Base-by-base conservation (phyloP, 495 filamentous ascomycete species). In the Antarctomyces pellizariae region DNA sequence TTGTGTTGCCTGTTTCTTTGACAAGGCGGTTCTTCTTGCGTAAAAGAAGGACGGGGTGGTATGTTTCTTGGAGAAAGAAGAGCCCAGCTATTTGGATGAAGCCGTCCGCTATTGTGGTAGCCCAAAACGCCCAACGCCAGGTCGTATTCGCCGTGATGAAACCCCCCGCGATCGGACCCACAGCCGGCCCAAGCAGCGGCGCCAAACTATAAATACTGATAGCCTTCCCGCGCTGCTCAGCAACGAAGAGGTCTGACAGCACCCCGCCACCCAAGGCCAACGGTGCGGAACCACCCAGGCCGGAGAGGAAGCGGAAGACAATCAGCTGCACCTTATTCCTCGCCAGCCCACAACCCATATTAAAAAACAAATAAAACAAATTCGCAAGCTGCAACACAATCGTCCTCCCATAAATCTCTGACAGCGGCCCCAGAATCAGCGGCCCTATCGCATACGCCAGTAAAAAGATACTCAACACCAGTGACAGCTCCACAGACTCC, bases 61-160 rank as follows among this genome's bases (percentile, higher is more conserved):
- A 79, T 4, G 73, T 76, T 45, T 79, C 73, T 29, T 57, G 63
- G 0, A 82, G 56, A 38, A 66, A 65, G 41, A 77, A 64, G 3
- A 79, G 30, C 2, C 72, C 76, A 1, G 54, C 49, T 13, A 59
- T 3, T 40, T 76, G 73, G 31, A 80, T 60, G 6, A 66, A 12
- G 2, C 41, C 66, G 37, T 68, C 66, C 4, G 55, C 59, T 29
- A 78, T 71, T 1, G 67, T 60, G 5, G 63, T 64, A 5, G 57
- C 48, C 43, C 59, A 63, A 49, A 79, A 77, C 14, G 63, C 50
- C 73, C 72, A 79, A 19, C 70, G 54, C 73, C 72, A 77, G 1
- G 56, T 67, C 7, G 60, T 69, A 24, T 69, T 64, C 41, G 74
- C 49, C 1, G 70, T 56, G 18, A 82, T 72, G 43, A 74, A 73